These are phyloP conservation scores for Litchi chinensis DNA, from an alignment of 345 rosid species.

Conservation along the genomic window DNA sequence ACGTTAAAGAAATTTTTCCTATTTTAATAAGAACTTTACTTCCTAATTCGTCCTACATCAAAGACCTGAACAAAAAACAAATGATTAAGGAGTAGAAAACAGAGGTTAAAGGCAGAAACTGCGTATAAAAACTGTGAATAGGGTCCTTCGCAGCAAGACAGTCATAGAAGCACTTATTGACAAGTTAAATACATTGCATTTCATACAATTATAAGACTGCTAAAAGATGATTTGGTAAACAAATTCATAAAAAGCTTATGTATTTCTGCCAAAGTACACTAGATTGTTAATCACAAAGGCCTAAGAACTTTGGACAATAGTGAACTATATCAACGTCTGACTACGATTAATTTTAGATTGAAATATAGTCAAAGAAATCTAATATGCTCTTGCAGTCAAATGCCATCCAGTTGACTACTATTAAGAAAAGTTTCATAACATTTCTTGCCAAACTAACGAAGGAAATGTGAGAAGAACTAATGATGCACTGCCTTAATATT, in stretches of 20 bases:
- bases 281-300: background rate
- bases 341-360: background rate
- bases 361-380: slow-evolving; percentile 1
- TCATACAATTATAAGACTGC: background rate
- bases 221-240: background rate
- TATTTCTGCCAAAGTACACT: background rate
- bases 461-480: background rate
- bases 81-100: background rate
- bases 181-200: background rate
- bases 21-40: too few species aligned
- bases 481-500: background rate
- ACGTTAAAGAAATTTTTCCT: too few species aligned
- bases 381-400: background rate
- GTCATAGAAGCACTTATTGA: background rate
- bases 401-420: background rate
- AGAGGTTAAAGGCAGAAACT: background rate
- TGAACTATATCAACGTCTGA: background rate
- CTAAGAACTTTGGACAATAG: background rate
- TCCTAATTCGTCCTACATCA: slow-evolving; percentile 17
- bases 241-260: background rate
- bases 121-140: background rate
- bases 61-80: slow-evolving; percentile 48
- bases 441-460: background rate
- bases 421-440: background rate
- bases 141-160: background rate